Base-by-base conservation (phyloP, 495 filamentous ascomycete species). In the Venustampulla echinocandica region DNA sequence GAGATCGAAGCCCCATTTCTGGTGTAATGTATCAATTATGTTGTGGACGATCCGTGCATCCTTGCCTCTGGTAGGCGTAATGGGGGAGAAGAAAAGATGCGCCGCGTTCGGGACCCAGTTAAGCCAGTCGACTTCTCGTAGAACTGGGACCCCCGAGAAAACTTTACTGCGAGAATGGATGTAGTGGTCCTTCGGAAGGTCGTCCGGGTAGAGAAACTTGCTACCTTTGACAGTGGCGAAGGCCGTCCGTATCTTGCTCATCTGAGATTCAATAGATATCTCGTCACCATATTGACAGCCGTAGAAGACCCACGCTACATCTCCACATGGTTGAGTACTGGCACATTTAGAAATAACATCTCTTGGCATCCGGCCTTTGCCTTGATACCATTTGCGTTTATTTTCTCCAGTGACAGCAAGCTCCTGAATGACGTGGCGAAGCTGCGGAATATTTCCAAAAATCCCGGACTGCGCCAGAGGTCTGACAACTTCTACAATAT, bases 41-140 rank as follows among this genome's bases (percentile, higher is more conserved):
- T n/a, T n/a, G n/a, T n/a, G n/a, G n/a, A n/a, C n/a, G n/a, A n/a
- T 54, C 11, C 60, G 61, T 3, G 72, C 76, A 43, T 77, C 75
- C 0, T 60, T 56, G 5, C 69, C 74, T n/a, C 65, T 53, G 21
- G 71, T 70, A 11, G 67, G 67, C 7, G 64, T 59, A 39, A 81
- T 73, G 15, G 77, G 77, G n/a, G 63, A 67, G 58, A 78, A 81
- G 54, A 70, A 72, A 1, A 79, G 46, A 54, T 79, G 74, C 0
- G 63, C 65, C 5, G 71, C 74, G 52, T 77, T 78, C 13, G 73
- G 74, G 3, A 67, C 47, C 73, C 73, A 77, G 52, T 76, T 71
- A 0, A 77, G 59, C 76, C 76, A 77, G 15, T 65, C 53, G 4
- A 78, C 59, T 48, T 78, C 76, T 10, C 64, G 62, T 39, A 71